Evolutionary conservation across 495 filamentous ascomycete genomes (phyloP).

Genomic region (Hypoxylon fragiforme): DNA sequence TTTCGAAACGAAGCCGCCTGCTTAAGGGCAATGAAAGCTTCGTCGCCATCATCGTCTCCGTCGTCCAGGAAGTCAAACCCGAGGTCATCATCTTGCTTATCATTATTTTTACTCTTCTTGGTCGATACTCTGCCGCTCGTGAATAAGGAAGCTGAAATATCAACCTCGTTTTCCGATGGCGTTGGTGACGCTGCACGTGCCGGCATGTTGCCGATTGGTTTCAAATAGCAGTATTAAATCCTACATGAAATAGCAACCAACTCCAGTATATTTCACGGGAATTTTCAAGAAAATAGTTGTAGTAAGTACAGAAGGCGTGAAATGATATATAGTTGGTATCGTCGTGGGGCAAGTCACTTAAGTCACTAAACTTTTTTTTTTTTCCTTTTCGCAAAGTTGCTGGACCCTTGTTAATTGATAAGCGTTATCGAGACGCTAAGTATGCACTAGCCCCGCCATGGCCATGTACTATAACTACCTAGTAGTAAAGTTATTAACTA

Average conservation of each 20-base stretch:
- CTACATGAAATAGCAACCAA: not conserved
- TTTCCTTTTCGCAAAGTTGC: conserved; percentile 15
- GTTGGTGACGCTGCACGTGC: conserved; percentile 75
- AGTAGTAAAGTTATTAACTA: too few relatives aligned
- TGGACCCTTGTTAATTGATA: conserved; percentile 8
- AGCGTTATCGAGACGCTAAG: conserved; percentile 15
- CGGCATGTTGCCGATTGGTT: conserved; percentile 32
- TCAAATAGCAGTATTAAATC: not conserved
- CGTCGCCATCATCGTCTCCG: conserved; percentile 71
- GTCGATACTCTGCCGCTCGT: conserved; percentile 48
- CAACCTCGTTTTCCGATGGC: conserved; percentile 85
- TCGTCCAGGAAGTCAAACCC: conserved; percentile 50
- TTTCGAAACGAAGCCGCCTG: conserved; percentile 89
- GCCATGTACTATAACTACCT: too few relatives aligned
- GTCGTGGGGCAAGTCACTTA: conserved; percentile 24
- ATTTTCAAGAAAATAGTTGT: too few relatives aligned
- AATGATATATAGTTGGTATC: too few relatives aligned
- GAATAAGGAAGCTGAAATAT: conserved; percentile 83
- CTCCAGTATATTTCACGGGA: not conserved
- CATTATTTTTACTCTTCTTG: conserved; percentile 42
- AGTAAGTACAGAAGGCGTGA: too few relatives aligned
- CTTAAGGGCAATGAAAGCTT: conserved; percentile 81
- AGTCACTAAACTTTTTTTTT: conserved; percentile 30
- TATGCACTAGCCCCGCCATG: too few relatives aligned
- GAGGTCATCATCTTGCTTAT: conserved; percentile 38